phyloP scores from a whole-genome alignment of 306 rosid genomes.

The Psophocarpus tetragonolobus region DNA sequence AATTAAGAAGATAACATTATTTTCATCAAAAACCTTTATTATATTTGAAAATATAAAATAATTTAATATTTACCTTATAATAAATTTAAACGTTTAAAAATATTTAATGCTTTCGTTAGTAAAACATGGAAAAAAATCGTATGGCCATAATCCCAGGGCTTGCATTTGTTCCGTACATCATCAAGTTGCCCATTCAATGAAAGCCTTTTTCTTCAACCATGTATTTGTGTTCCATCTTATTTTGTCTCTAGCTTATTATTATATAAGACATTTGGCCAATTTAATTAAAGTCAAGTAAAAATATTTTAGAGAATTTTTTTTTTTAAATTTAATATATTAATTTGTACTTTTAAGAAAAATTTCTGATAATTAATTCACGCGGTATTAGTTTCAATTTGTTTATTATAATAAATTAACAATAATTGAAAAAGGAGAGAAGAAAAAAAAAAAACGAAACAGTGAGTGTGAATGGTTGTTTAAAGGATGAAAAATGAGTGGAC shows the following conservation, averaged over 20 bases:
- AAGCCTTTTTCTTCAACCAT: background rate
- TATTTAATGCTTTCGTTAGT: too few relatives aligned
- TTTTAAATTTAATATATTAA: background rate
- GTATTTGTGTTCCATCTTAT: background rate
- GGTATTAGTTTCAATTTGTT: background rate
- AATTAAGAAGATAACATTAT: background rate
- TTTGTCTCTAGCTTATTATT: background rate
- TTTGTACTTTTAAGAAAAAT: background rate
- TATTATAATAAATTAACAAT: background rate
- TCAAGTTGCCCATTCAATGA: background rate
- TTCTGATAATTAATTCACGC: background rate
- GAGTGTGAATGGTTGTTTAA: background rate
- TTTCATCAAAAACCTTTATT: background rate
- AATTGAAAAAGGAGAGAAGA: background rate
- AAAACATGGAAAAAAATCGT: background rate
- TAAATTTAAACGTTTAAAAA: background rate
- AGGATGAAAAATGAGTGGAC: constrained; percentile 25
- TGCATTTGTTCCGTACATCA: background rate
- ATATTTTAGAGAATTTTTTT: background rate
- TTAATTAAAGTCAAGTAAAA: background rate
- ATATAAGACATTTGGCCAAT: background rate
- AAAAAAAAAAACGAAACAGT: background rate
- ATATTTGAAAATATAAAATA: background rate
- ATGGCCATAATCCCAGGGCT: background rate
- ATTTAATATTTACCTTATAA: background rate